Evolutionary conservation across 1,284 basidiomycete species (phyloP).

Genomic region (Gymnopus androsaceus): DNA sequence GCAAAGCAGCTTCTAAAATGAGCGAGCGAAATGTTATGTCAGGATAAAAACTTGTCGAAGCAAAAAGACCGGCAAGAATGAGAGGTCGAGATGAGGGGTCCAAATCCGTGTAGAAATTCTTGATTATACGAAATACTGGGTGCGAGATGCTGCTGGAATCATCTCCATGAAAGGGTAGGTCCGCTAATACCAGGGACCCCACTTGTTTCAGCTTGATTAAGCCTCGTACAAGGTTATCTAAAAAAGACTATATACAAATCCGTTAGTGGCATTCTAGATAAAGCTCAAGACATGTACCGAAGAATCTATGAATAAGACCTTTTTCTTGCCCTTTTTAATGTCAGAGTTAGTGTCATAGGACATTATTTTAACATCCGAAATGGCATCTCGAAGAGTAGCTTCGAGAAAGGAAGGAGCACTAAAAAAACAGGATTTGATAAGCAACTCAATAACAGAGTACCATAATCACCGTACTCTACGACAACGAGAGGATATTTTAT

Average conservation of each 20-base stretch:
- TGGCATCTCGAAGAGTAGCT: not conserved
- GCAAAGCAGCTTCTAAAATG: constrained; percentile 40
- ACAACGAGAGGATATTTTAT: constrained; percentile 6
- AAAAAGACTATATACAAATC: not conserved
- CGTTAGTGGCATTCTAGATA: not conserved
- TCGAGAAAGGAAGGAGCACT: not conserved
- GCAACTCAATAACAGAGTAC: not conserved
- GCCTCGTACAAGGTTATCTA: not conserved
- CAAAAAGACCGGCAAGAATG: constrained; percentile 43
- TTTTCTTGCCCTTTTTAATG: not conserved
- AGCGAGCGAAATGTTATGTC: constrained; percentile 36
- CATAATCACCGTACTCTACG: not conserved
- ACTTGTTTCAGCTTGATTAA: not conserved
- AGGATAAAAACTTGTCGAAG: constrained; percentile 30
- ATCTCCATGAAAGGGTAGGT: not conserved
- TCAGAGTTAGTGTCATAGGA: not conserved
- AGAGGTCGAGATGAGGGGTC: constrained; percentile 39
- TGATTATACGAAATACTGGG: constrained; percentile 45
- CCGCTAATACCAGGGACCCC: not conserved
- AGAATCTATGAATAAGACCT: constrained; percentile 1
- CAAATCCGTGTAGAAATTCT: constrained; percentile 43
- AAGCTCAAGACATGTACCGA: not conserved
- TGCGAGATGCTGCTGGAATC: constrained; percentile 14
- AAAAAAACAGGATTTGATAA: not conserved
- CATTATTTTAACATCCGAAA: not conserved